Evolutionary conservation across 371 early-diverging fungal genomes (phyloP), one percentile per base, ranked within the genome.

Genomic region (Mucor velutinosus): DNA sequence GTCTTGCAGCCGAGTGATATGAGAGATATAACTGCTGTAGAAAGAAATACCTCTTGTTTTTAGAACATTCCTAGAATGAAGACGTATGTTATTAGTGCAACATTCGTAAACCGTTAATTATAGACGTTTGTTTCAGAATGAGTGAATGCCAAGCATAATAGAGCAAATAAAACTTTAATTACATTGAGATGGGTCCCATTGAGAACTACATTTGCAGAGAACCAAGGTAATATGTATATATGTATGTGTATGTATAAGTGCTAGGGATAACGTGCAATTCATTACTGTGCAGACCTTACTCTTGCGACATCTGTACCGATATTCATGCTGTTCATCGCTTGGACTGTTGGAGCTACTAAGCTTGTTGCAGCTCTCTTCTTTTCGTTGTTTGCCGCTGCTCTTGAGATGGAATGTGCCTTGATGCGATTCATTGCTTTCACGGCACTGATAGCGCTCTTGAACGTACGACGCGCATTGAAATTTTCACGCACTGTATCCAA

Each of bases 401-500:
- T 62, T 7, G 47, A 19, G 7, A 62, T 2, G 11, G 63, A 63
- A 14, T 63, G 53, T 3, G 63, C 30, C 17, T 29, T 51, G 10
- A 77, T 64, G 11, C 72, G 70, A 51, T 77, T 72, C 47, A 77
- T 61, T 19, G 72, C 75, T 21, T 60, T 63, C 5, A 77, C 69
- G 11, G 72, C 75, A 29, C 75, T 67, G 1, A 77, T 64, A 32
- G 77, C 77, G n/a, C 74, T 72, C 30, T 67, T 72, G 14, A 77
- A 65, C 1, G 70, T 72, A 17, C 66, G 63, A 35, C 77, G 77
- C 3, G 77, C 72, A 43, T 77, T 77, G 37, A 89, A 87, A 37
- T 86, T 82, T 59, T 86, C 84, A 23, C 83, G 82, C 61, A 90
- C 88, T 41, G 86, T 82, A 7, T 86, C 87, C 35, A 93, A 73